Percentiles rank a stretch among this genome's conserved stretches.
phyloP scores from a whole-genome alignment of 768 basidiomycete genomes.

The Strobilomyces dryophilus region DNA sequence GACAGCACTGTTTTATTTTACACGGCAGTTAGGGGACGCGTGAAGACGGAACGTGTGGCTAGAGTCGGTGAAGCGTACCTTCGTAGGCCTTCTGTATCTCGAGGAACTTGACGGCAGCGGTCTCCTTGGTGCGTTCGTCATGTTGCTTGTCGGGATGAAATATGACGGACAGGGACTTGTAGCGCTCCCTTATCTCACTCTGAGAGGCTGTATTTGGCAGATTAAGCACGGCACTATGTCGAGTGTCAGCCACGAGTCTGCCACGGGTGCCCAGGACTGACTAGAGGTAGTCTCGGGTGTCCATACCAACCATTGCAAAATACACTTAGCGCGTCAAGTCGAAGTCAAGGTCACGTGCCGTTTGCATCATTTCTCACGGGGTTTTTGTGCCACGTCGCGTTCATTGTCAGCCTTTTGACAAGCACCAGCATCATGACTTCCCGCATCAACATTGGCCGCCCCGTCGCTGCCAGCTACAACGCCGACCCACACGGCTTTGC shows the following conservation, averaged over 20 bases:
- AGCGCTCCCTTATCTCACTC: constrained; percentile 70
- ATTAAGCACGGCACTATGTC: constrained; percentile 58
- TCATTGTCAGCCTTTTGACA: background rate
- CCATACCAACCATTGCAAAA: constrained; percentile 3
- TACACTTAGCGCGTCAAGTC: background rate
- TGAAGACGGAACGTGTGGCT: background rate
- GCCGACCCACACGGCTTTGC: constrained; percentile 78
- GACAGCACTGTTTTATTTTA: constrained; percentile 53
- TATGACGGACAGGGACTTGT: constrained; percentile 65
- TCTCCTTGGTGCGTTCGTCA: constrained; percentile 48
- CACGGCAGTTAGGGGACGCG: constrained; percentile 13
- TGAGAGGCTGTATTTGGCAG: constrained; percentile 59
- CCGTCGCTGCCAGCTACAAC: constrained; percentile 54
- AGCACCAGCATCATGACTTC: constrained; percentile 56
- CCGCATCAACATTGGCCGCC: constrained; percentile 79
- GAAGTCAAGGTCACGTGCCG: constrained; percentile 21
- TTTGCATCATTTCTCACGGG: constrained; percentile 19
- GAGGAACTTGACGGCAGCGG: constrained; percentile 65
- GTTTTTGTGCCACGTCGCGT: constrained; percentile 24
- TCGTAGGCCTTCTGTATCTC: constrained; percentile 83
- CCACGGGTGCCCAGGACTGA: constrained; percentile 11
- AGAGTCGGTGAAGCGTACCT: constrained; percentile 38
- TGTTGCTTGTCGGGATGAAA: constrained; percentile 86
- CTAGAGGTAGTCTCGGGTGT: constrained; percentile 27
- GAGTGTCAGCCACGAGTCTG: background rate